Base-by-base conservation (phyloP, 768 basidiomycete species). In the Termitomyces sp. region DNA sequence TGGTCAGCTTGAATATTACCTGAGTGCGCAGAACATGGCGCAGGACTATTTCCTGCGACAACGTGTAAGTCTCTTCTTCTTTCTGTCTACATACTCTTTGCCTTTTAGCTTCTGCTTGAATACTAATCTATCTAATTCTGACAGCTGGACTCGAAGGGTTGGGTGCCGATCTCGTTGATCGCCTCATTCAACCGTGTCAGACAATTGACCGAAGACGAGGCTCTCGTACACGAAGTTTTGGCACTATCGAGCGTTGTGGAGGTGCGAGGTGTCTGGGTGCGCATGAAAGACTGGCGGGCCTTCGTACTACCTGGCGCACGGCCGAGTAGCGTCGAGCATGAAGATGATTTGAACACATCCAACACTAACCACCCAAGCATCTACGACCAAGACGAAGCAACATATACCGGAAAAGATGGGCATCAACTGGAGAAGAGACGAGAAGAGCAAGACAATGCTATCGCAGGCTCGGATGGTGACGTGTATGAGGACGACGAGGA, bases 71-170 rank as follows among this genome's bases (percentile, higher is more conserved):
- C 20, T 43, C 59, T 57, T 60, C 47, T 57, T 61, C 34, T 57
- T 9, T 46, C 9, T 49, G 42, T 25, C 4, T 40, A 20, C 12
- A 25, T 25, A 25, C 14, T 40, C 36, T n/a, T 51, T 40, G 11
- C 40, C 38, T 56, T 29, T 56, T 48, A 5, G 15, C 47, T 61
- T 40, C 25, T 53, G 7, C 3, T 5, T 12, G 5, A 7, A 54
- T 42, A 36, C 56, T 57, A 12, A 57, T 46, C 17, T 10, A 12
- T 31, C 40, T 38, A 17, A 9, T 6, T 36, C 12, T 31, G 12
- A 53, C 50, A 96, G 94, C 96, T 98, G 95, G 94, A 97, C 71
- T 79, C 83, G 4, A 77, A 83, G 60, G 95, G 95, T 10, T 98
- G 92, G 92, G 87, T 98, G 55, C 83, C 88, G 11, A 89, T 96